phyloP scores from a whole-genome alignment of 2,329 filamentous ascomycete genomes.

The Scolecobasidium constrictum region DNA sequence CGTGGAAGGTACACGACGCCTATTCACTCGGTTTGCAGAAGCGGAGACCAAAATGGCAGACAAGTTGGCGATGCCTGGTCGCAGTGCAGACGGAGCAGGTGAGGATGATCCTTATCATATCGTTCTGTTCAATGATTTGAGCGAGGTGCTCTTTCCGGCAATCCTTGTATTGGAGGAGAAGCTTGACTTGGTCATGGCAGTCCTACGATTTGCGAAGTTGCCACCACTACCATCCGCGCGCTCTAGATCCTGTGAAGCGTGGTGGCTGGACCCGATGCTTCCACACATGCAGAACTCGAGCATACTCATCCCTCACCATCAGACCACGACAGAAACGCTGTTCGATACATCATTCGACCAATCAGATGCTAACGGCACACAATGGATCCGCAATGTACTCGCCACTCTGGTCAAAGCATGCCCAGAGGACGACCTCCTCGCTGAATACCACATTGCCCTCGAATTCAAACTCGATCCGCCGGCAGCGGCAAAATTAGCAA shows the following conservation, averaged over 20 bases:
- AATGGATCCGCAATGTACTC: constrained; percentile 44
- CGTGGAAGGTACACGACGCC: neutral
- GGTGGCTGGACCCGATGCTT: constrained; percentile 45
- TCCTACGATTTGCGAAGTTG: constrained; percentile 34
- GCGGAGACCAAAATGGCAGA: constrained; percentile 29
- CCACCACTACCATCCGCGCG: constrained; percentile 37
- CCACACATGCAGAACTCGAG: constrained; percentile 18
- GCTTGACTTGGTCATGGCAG: constrained; percentile 53
- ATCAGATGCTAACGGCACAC: neutral
- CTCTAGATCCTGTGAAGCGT: constrained; percentile 21
- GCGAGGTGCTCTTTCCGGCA: constrained; percentile 41
- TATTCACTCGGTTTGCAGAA: constrained; percentile 11
- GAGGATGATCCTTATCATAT: constrained; percentile 81
- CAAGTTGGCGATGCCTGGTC: constrained; percentile 40
- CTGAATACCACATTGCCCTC: constrained; percentile 61
- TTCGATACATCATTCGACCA: constrained; percentile 7
- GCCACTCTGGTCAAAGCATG: constrained; percentile 41
- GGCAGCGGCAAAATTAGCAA: constrained; percentile 58
- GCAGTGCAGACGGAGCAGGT: constrained; percentile 58
- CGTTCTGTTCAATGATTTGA: constrained; percentile 68
- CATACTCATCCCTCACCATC: neutral
- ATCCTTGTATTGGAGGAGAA: constrained; percentile 23
- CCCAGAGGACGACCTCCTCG: constrained; percentile 41
- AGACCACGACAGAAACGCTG: constrained; percentile 10
- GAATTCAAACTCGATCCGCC: constrained; percentile 24